Conservation (phyloP, 371 early-diverging fungal genomes). For the Mortierella sp. region DNA sequence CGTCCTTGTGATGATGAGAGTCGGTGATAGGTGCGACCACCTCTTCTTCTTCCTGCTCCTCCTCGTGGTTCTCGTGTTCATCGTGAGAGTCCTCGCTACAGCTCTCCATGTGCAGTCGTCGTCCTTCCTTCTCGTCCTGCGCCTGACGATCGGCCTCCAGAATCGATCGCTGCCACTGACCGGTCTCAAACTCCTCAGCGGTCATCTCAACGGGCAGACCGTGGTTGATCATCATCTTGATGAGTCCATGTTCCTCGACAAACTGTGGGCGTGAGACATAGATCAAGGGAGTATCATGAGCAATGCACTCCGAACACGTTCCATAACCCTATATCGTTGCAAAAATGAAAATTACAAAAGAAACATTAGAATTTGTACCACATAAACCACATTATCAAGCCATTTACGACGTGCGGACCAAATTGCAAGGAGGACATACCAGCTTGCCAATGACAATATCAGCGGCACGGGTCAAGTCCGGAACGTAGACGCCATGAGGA, state of each 20-base stretch:
- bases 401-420: too few species aligned
- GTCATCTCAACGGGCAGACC: conserved; percentile 74
- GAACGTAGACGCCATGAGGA: conserved; percentile 77
- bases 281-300: conserved; percentile 78
- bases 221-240: conserved; percentile 74
- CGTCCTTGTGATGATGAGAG: not conserved
- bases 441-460: conserved; percentile 85
- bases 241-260: conserved; percentile 82
- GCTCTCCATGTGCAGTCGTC: conserved; percentile 22
- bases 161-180: conserved; percentile 66
- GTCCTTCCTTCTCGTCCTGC: conserved; percentile 35
- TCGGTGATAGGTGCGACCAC: not conserved
- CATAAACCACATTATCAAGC: conserved; percentile 69
- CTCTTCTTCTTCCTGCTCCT: not conserved
- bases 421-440: conserved; percentile 59
- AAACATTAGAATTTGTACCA: conserved; percentile 31
- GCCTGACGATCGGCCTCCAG: conserved; percentile 49
- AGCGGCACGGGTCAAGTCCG: conserved; percentile 80
- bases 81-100: conserved; percentile 11
- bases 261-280: conserved; percentile 86
- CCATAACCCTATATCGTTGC: conserved; percentile 75
- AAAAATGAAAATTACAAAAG: not conserved
- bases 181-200: conserved; percentile 72
- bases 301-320: conserved; percentile 86
- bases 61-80: not conserved